phyloP scores from a whole-genome alignment of 305 asterid genomes.

The Fraxinus baroniana region DNA sequence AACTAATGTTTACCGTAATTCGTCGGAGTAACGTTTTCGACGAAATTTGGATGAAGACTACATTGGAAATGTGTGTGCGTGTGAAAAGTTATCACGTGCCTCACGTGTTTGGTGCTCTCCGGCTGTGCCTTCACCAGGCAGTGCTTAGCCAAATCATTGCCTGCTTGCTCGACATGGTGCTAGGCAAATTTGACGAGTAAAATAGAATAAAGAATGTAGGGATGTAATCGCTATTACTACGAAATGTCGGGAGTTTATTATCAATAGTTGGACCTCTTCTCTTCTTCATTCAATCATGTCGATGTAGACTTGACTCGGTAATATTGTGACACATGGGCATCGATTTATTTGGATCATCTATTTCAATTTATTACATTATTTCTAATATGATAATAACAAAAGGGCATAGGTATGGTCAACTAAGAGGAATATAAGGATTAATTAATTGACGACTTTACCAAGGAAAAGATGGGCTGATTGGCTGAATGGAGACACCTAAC shows the following conservation, averaged over 20 bases:
- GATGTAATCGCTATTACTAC: not conserved
- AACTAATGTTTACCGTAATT: not conserved
- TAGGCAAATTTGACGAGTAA: not conserved
- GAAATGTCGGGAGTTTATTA: not conserved
- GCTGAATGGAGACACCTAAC: not conserved
- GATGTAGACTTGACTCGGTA: not conserved
- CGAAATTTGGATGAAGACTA: not conserved
- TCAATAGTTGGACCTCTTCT: not conserved
- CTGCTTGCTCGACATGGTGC: not conserved
- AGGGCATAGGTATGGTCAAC: conserved; percentile 7
- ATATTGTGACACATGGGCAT: not conserved
- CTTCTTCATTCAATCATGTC: not conserved
- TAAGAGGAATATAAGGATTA: conserved; percentile 11
- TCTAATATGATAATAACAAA: not conserved
- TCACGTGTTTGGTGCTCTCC: not conserved
- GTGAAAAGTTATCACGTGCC: not conserved
- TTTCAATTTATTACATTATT: not conserved
- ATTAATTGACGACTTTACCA: not conserved
- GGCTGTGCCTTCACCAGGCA: not conserved
- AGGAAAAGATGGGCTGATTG: not conserved
- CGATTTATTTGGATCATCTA: not conserved
- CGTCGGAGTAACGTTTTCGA: not conserved
- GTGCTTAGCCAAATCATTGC: not conserved
- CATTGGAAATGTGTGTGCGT: not conserved
- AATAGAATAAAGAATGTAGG: not conserved